Evolutionary conservation across 2,329 filamentous ascomycete genomes (phyloP).

Genomic region (Pseudogymnoascus sp.): DNA sequence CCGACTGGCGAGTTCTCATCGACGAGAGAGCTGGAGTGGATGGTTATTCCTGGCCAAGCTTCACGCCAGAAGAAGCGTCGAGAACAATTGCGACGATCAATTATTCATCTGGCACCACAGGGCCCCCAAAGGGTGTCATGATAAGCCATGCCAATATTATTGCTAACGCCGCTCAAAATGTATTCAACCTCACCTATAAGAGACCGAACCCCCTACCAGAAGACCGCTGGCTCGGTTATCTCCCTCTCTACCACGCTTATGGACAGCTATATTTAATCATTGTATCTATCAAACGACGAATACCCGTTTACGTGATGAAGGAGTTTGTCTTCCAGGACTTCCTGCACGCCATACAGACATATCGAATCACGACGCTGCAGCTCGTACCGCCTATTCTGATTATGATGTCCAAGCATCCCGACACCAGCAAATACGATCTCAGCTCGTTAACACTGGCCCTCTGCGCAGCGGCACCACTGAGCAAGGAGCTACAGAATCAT

Average conservation of each 20-base stretch:
- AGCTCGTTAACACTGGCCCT: constrained; percentile 39
- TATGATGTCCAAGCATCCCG: constrained; percentile 50
- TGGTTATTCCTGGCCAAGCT: constrained; percentile 55
- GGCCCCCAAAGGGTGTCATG: constrained; percentile 41
- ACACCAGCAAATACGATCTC: constrained; percentile 44
- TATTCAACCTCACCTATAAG: constrained; percentile 34
- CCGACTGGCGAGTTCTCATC: constrained; percentile 58
- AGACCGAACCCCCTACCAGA: constrained; percentile 24
- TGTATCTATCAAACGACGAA: constrained; percentile 34
- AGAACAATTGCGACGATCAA: constrained; percentile 37
- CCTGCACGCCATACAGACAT: constrained; percentile 40
- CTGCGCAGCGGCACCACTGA: constrained; percentile 47
- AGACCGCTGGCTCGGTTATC: constrained; percentile 48
- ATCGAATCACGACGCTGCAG: constrained; percentile 44
- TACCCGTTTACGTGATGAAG: constrained; percentile 49
- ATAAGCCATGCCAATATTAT: constrained; percentile 42
- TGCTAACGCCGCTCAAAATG: constrained; percentile 42
- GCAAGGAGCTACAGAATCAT: constrained; percentile 35
- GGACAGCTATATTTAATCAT: constrained; percentile 46
- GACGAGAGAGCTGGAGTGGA: constrained; percentile 42
- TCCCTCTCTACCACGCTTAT: constrained; percentile 59
- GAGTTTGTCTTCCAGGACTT: constrained; percentile 47
- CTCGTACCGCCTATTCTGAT: constrained; percentile 52
- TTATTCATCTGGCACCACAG: constrained; percentile 44
- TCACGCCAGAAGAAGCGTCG: constrained; percentile 31